phyloP scores from a whole-genome alignment of 768 basidiomycete genomes.

The Naganishia vishniacii region DNA sequence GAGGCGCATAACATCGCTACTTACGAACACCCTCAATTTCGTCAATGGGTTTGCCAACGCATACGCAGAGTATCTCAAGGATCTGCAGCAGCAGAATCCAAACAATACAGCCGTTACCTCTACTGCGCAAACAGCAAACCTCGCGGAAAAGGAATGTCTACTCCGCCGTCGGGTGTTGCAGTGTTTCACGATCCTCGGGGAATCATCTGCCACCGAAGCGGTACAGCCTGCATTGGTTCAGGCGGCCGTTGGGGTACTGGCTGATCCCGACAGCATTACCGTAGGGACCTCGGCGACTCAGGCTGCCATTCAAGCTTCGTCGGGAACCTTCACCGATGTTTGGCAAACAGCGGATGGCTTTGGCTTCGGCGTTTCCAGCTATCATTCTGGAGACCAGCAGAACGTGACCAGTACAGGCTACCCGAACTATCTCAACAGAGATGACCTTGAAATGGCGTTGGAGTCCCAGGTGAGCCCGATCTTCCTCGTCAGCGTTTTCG shows the following conservation, averaged over 20 bases:
- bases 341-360: conserved; percentile 87
- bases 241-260: conserved; percentile 72
- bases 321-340: conserved; percentile 73
- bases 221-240: conserved; percentile 76
- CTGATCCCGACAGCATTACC: conserved; percentile 77
- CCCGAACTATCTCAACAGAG: conserved; percentile 57
- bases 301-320: conserved; percentile 73
- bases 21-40: conserved; percentile 85
- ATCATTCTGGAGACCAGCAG: conserved; percentile 6
- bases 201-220: conserved; percentile 70
- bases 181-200: conserved; percentile 77
- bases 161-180: conserved; percentile 80
- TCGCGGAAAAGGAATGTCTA: conserved; percentile 74
- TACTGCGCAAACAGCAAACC: conserved; percentile 30
- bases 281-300: conserved; percentile 65
- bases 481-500: neutral
- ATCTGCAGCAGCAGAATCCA: conserved; percentile 40
- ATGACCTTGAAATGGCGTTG: conserved; percentile 72
- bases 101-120: conserved; percentile 32
- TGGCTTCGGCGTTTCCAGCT: conserved; percentile 76
- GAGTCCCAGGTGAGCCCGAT: conserved; percentile 62
- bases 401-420: conserved; percentile 8
- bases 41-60: conserved; percentile 73
- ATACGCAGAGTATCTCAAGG: conserved; percentile 61
- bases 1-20: conserved; percentile 74